Percentiles rank a stretch among this genome's conserved stretches.
These are phyloP conservation scores for Candida rishiriensis DNA, from an alignment of 805 yeast genomes.

Conservation along the genomic window DNA sequence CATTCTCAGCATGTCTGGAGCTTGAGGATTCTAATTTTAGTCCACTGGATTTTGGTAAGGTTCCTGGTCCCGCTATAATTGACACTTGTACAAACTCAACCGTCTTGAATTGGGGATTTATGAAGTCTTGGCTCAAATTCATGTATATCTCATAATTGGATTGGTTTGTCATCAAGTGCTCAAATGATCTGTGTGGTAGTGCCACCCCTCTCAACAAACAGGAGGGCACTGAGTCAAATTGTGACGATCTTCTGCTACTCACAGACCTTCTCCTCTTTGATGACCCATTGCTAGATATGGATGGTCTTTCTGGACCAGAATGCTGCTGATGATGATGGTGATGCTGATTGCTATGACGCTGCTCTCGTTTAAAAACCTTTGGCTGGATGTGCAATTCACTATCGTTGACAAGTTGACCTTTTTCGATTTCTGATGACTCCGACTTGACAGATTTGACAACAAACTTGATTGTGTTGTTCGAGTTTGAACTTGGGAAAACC, in stretches of 20 bases:
- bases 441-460: slow-evolving; percentile 42
- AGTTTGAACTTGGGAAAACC: slow-evolving; percentile 64
- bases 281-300: slow-evolving; percentile 24
- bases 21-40: background rate
- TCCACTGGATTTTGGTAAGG: slow-evolving; percentile 23
- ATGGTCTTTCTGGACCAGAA: background rate
- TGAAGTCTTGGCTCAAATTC: slow-evolving; percentile 33
- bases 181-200: slow-evolving; percentile 45
- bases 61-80: slow-evolving; percentile 48
- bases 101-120: slow-evolving; percentile 29
- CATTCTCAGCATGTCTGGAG: background rate
- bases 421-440: slow-evolving; percentile 15
- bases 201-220: slow-evolving; percentile 50
- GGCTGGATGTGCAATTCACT: slow-evolving; percentile 61
- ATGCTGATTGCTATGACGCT: slow-evolving; percentile 4
- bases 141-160: slow-evolving; percentile 39
- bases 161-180: slow-evolving; percentile 3
- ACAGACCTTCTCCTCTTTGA: slow-evolving; percentile 24
- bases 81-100: slow-evolving; percentile 47
- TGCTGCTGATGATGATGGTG: slow-evolving; percentile 1
- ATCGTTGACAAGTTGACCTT: slow-evolving; percentile 39
- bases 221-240: slow-evolving; percentile 30
- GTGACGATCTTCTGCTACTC: slow-evolving; percentile 26
- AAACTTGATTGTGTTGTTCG: slow-evolving; percentile 56
- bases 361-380: slow-evolving; percentile 30